Evolutionary conservation across 129 eudicot genomes (phyloP), one percentile per base, ranked within the genome.

Genomic region (Pittosporum tobira): DNA sequence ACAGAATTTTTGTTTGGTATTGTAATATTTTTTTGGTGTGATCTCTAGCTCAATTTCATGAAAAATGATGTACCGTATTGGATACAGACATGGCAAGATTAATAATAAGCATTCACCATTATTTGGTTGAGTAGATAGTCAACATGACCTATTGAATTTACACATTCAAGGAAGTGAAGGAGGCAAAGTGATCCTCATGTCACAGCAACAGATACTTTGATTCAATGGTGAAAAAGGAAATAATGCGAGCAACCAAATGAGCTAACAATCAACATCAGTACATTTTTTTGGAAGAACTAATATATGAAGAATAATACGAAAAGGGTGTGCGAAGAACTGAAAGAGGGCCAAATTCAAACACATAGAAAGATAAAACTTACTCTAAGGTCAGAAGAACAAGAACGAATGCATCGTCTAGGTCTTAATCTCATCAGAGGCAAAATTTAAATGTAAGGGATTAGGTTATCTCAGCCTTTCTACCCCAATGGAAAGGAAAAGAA

Each of bases 331-430:
- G 14, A 30, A 61, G 26, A 50, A 61, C 25, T 21, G 6, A 45
- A 18, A 15, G 51, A 13, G 37, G 15, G 36, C 45, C 27, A 46
- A 47, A 14, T 29, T n/a, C 47, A 8, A 43, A 20, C 40, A n/a
- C 51, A 49, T 20, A 18, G 18, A 30, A 14, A 61, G 25, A 19
- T 40, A 34, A 12, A 48, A 36, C 77, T 75, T 69, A 88, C 89
- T 65, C 73, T 69, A 46, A 71, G 80, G 61, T 76, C 63, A 60
- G 90, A 81, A 67, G 96, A 81, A 47, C 90, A 84, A 63, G 84
- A 84, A 75, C 82, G 90, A 40, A 81, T 71, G 79, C 78, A 77
- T 71, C 75, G 82, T 63, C 78, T 80, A 64, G 61, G 82, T 69
- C 79, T 74, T 76, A 84, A 79, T 81, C 80, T 76, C 90, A 79